A percentile compares a stretch with the other conserved stretches of the same genome.
Evolutionary conservation across 306 rosid species (phyloP).

Genomic region (Medicago lupulina): DNA sequence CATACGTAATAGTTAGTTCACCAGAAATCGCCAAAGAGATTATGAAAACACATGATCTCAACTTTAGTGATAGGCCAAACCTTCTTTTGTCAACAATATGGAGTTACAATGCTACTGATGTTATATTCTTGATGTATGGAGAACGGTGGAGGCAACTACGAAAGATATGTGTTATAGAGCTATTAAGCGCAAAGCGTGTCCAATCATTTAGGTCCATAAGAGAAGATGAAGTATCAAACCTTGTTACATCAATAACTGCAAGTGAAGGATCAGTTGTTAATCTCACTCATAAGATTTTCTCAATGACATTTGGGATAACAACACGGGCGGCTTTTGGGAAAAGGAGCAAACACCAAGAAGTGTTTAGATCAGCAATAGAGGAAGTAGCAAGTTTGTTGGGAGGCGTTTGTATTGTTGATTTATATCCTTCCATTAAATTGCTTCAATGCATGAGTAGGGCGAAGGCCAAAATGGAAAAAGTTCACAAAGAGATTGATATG

Average conservation of each 20-base stretch:
- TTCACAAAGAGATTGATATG: neutral
- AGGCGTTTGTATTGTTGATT: neutral
- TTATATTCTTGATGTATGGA: conserved; percentile 20
- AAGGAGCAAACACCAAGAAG: neutral
- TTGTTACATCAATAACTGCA: conserved; percentile 18
- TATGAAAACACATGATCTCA: conserved; percentile 32
- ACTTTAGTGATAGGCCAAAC: conserved; percentile 5
- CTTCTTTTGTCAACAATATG: neutral
- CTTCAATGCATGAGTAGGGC: neutral
- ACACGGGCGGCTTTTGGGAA: neutral
- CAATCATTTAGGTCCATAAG: conserved; percentile 41
- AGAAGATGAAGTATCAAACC: conserved; percentile 35
- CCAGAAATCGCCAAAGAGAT: conserved; percentile 30
- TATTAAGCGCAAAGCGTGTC: conserved; percentile 41
- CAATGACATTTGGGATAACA: neutral
- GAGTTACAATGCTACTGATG: neutral
- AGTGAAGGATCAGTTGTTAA: conserved; percentile 36
- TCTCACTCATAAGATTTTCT: neutral
- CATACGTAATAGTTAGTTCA: conserved; percentile 33
- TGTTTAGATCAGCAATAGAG: no score
- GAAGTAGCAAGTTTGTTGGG: neutral
- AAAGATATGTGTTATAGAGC: conserved; percentile 49
- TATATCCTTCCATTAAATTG: conserved; percentile 12
- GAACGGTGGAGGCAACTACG: conserved; percentile 41
- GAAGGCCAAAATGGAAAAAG: neutral